Evolutionary conservation across 2,329 filamentous ascomycete species (phyloP).

Genomic region (Exophiala alcalophila): DNA sequence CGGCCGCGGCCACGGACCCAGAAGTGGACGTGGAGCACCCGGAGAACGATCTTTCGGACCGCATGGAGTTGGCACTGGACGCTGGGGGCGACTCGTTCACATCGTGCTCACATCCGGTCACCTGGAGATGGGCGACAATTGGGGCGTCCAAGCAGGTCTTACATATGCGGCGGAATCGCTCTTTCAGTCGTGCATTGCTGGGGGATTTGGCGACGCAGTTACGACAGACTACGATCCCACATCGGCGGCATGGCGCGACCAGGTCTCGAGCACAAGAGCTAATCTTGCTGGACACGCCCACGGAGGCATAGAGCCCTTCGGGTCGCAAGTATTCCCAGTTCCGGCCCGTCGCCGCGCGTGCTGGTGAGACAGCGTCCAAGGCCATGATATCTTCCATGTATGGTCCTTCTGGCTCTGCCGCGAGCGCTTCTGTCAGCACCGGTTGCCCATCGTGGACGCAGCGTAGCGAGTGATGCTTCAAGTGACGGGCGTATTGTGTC

Average conservation of each 20-base stretch:
- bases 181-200: constrained; percentile 61
- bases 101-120: constrained; percentile 11
- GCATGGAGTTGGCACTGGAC: constrained; percentile 28
- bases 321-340: background rate
- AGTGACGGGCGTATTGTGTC: constrained; percentile 70
- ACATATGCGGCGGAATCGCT: constrained; percentile 79
- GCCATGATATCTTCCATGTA: constrained; percentile 1
- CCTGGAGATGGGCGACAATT: constrained; percentile 50
- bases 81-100: constrained; percentile 5
- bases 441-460: constrained; percentile 67
- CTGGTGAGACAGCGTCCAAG: too few species aligned
- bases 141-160: constrained; percentile 70
- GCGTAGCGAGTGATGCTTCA: constrained; percentile 72
- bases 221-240: constrained; percentile 73
- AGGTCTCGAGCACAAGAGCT: constrained; percentile 81
- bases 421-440: constrained; percentile 36
- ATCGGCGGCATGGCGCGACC: constrained; percentile 78
- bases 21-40: constrained; percentile 18
- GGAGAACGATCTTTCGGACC: constrained; percentile 25
- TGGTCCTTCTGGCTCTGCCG: constrained; percentile 6
- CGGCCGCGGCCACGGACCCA: too few species aligned
- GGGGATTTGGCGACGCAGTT: constrained; percentile 89
- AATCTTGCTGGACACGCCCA: constrained; percentile 65
- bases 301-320: constrained; percentile 31
- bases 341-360: too few species aligned